These are phyloP conservation scores for Fusarium transvaalense DNA, from an alignment of 2,329 filamentous ascomycete genomes.

Conservation along the genomic window DNA sequence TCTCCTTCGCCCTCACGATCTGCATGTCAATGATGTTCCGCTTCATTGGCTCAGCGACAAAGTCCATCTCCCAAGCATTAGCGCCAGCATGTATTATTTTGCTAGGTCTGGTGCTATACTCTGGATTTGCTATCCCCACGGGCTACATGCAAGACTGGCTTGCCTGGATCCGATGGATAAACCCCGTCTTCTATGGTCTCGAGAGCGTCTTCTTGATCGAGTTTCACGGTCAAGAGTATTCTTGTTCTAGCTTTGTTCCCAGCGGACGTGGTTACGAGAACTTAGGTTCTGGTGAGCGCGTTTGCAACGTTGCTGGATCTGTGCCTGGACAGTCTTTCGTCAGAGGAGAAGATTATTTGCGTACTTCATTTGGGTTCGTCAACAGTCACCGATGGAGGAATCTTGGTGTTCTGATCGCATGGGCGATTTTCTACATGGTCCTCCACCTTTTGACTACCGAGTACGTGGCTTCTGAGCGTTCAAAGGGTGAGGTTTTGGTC, in stretches of 20 bases:
- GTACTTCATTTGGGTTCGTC: conserved; percentile 23
- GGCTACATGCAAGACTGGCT: conserved; percentile 62
- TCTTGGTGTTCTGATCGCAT: conserved; percentile 30
- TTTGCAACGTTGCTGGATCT: conserved; percentile 3
- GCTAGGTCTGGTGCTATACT: conserved; percentile 59
- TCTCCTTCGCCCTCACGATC: conserved; percentile 66
- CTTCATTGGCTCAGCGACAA: conserved; percentile 43
- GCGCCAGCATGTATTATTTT: conserved; percentile 42
- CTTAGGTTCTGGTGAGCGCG: conserved; percentile 7
- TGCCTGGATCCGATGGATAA: conserved; percentile 75
- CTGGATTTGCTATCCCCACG: conserved; percentile 60
- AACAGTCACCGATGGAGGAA: conserved; percentile 37
- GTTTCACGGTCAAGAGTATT: conserved; percentile 61
- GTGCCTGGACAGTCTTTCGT: background rate
- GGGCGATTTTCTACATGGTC: conserved; percentile 29
- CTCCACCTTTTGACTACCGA: conserved; percentile 29
- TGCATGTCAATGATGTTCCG: conserved; percentile 74
- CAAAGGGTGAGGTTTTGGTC: conserved; percentile 38
- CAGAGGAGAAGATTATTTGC: conserved; percentile 1
- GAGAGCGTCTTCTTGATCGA: conserved; percentile 74
- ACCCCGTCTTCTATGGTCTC: conserved; percentile 72
- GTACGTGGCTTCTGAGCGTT: conserved; percentile 34
- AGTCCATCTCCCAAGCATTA: conserved; percentile 41
- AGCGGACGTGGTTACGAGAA: conserved; percentile 10
- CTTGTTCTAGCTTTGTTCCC: conserved; percentile 58